Evolutionary conservation across 208 protist genomes (phyloP).

Genomic region (Angomonas deanei): DNA sequence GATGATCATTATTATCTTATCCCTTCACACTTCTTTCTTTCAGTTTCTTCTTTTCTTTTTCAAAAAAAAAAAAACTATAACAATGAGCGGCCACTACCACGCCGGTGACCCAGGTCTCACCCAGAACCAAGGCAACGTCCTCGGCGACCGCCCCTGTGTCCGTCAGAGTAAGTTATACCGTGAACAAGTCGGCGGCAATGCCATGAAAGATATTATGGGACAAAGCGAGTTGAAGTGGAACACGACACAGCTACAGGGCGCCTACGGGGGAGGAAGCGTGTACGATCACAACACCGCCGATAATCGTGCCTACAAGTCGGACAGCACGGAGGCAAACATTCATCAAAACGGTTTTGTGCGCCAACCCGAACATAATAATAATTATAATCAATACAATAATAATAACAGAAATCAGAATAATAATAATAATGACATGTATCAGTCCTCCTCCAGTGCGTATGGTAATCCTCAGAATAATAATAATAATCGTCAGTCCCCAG

Average conservation of each 20-base stretch:
- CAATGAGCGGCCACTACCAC: slow-evolving; percentile 50
- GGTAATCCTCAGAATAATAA: neutral
- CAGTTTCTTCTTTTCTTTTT: neutral
- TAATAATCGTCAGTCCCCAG: neutral
- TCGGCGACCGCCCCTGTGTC: slow-evolving; percentile 85
- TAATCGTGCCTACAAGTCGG: slow-evolving; percentile 10
- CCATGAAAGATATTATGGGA: slow-evolving; percentile 84
- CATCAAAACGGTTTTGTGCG: neutral
- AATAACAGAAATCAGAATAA: slow-evolving; percentile 10
- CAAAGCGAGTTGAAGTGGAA: slow-evolving; percentile 79
- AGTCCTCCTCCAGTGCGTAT: neutral
- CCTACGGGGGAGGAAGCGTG: slow-evolving; percentile 58
- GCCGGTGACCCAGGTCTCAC: slow-evolving; percentile 50
- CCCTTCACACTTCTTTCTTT: neutral
- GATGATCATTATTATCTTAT: neutral
- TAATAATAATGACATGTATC: neutral
- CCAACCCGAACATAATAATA: neutral
- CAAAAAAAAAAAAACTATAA: neutral
- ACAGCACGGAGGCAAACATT: neutral
- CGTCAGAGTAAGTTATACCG: slow-evolving; percentile 79
- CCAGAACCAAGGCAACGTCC: slow-evolving; percentile 84
- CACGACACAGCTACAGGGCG: slow-evolving; percentile 66
- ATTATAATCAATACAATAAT: slow-evolving; percentile 16
- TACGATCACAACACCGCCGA: slow-evolving; percentile 67
- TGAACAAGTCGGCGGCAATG: slow-evolving; percentile 71